Evolutionary conservation across 495 filamentous ascomycete genomes (phyloP), one percentile per base, ranked within the genome.

Genomic region (Daldinia vernicosa): DNA sequence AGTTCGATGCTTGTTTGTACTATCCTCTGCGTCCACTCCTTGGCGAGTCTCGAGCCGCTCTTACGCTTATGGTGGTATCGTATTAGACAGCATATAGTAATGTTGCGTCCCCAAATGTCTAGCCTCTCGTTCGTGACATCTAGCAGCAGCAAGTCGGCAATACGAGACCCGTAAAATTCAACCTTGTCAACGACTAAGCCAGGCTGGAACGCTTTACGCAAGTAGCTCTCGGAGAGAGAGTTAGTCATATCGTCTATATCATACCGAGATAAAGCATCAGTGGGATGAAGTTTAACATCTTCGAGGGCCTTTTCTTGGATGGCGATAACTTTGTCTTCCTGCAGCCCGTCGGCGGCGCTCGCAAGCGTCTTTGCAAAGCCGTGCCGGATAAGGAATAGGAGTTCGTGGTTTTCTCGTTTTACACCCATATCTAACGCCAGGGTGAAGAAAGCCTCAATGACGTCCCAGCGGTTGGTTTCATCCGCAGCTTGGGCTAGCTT

Each of bases 1-100:
- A 84, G 75, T 54, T 84, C 79, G 3, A 84, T 51, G 12, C 71
- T 73, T 11, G 75, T 35, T 28, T 80, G 80, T 51, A 84, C 69
- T 6, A 77, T 59, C 6, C 70, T 60, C 6, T 75, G 72, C 2
- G 77, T 65, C 35, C 76, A 72, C 17, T 77, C 66, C 15, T 71
- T 78, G 0, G 78, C 76, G 6, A 75, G 74, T 15, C 60, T 37
- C 1, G 70, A 66, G 22, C 78, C 63, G 0, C 69, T 80, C 22
- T 71, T 55, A 6, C 78, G 69, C 33, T 77, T 69, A 63, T 83
- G 60, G 51, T 73, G 50, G 24, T 73, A 77, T 7, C 75, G 69
- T 12, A 77, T 71, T 17, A 73, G 58, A n/a, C 60, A 73, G 53
- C 73, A 72, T 5, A 70, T 58, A 5, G 63, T 62, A 15, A 53